Evolutionary conservation across 78 protist genomes (phyloP).

Genomic region (Protostelium mycophagum): DNA sequence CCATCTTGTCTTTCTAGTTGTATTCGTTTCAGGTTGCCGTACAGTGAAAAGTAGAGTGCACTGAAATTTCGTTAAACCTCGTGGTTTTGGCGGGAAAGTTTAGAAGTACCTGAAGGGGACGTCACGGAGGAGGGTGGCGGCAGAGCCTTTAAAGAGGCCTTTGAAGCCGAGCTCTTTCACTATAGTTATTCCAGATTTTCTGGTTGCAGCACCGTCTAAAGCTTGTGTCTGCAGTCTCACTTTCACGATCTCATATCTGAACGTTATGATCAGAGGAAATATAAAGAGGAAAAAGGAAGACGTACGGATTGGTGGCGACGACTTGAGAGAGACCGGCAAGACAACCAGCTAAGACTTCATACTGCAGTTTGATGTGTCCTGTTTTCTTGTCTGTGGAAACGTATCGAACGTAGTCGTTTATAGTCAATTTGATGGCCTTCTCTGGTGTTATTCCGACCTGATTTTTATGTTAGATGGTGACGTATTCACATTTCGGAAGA

Average conservation of each 20-base stretch:
- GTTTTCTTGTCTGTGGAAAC: not conserved
- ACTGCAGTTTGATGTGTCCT: conserved; percentile 10
- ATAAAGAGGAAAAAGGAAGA: not conserved
- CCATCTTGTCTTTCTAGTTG: not conserved
- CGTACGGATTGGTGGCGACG: conserved; percentile 69
- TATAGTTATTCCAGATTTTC: not conserved
- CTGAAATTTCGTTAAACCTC: too few relatives aligned
- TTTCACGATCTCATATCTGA: conserved; percentile 16
- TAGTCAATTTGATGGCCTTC: conserved; percentile 71
- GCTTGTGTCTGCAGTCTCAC: conserved; percentile 43
- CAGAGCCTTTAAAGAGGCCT: conserved; percentile 74
- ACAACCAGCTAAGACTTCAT: conserved; percentile 67
- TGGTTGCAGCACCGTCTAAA: conserved; percentile 11
- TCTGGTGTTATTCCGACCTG: conserved; percentile 76
- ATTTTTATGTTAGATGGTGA: conserved; percentile 7
- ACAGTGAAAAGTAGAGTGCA: conserved; percentile 73
- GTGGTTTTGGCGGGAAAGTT: too few relatives aligned
- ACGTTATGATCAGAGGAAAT: too few relatives aligned
- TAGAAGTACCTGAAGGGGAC: conserved; percentile 53
- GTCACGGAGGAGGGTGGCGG: conserved; percentile 71
- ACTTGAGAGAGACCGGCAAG: conserved; percentile 75
- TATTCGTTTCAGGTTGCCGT: conserved; percentile 45
- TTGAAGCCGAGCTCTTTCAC: conserved; percentile 52
- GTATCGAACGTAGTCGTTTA: conserved; percentile 61
- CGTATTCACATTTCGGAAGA: not conserved